Percentiles rank a stretch among this genome's conserved stretches.
phyloP scores from a whole-genome alignment of 495 filamentous ascomycete genomes.

The Lichenothelia convexa region DNA sequence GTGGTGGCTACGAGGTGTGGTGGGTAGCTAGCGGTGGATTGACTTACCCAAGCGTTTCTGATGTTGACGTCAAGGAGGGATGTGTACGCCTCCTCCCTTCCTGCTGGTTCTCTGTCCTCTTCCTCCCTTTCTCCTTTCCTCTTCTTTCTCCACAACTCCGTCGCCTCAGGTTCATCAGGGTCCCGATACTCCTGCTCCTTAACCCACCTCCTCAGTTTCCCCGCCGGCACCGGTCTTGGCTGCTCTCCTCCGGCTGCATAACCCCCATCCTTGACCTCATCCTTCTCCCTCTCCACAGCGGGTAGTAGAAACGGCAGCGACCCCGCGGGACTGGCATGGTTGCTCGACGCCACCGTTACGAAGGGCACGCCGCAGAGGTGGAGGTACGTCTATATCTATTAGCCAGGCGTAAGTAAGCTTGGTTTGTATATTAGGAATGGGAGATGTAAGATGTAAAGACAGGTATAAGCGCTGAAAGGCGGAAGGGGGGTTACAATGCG shows the following conservation, averaged over 20 bases:
- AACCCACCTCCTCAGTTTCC: slow-evolving; percentile 53
- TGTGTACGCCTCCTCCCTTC: slow-evolving; percentile 66
- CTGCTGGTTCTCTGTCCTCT: no score
- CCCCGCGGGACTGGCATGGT: slow-evolving; percentile 83
- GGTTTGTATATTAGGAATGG: not conserved
- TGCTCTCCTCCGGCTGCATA: slow-evolving; percentile 15
- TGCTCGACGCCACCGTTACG: slow-evolving; percentile 54
- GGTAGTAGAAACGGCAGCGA: slow-evolving; percentile 75
- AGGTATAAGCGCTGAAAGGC: not conserved
- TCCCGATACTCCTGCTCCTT: slow-evolving; percentile 30
- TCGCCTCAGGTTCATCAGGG: slow-evolving; percentile 35
- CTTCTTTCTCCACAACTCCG: no score
- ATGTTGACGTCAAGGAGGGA: slow-evolving; percentile 63
- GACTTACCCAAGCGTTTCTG: slow-evolving; percentile 67
- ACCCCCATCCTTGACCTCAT: no score
- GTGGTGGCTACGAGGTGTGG: no score
- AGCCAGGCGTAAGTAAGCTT: no score
- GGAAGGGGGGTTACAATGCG: no score
- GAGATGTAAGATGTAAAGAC: not conserved
- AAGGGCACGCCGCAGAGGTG: slow-evolving; percentile 58
- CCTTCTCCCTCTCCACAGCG: no score
- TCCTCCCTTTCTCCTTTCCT: no score
- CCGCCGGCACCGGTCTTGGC: slow-evolving; percentile 38
- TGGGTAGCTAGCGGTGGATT: not conserved
- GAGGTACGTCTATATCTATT: slow-evolving; percentile 51